Evolutionary conservation across 2,329 filamentous ascomycete genomes (phyloP), one percentile per base, ranked within the genome.

Genomic region (Hymenoscyphus occultus): DNA sequence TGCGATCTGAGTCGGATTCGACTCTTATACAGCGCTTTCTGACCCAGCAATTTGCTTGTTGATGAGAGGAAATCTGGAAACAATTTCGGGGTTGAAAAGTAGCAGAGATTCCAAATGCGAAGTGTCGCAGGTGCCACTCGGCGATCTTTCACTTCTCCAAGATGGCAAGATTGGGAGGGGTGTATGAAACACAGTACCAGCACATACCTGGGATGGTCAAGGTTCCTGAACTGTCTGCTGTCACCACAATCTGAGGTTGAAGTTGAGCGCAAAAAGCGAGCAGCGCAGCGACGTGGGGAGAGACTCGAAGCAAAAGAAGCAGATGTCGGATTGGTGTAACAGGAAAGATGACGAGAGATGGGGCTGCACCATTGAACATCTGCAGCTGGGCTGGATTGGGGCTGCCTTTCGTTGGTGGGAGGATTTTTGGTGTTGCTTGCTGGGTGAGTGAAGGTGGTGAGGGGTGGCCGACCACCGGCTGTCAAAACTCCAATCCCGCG

Each of bases 271-370:
- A 35, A 10, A 35, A 10, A 35, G 35, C 35, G 35, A 6, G 45
- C 45, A 48, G 45, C 45, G 45, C 45, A 28, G 19, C 19, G 45
- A 51, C 5, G 35, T 35, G 35, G 35, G 35, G 19, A n/a, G 45
- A 19, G 45, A 51, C 45, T 51, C n/a, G n/a, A 51, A 45, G 42
- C 3, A 7, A 7, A 45, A 7, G 45, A 48, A 7, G 35, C 9
- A 35, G 35, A 35, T 7, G 35, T 35, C 35, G 35, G 45, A 22
- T 4, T 13, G 45, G 45, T 51, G 45, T 51, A 51, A 51, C 45
- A 51, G 19, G 19, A 51, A 51, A 51, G 45, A 51, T 51, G 45
- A 51, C 45, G 45, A 51, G 45, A 51, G 45, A 51, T 51, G 45
- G 45, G n/a, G 45, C n/a, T 51, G 45, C 45, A 51, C 45, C 45